Percentiles rank a stretch among this genome's conserved stretches.
These are phyloP conservation scores for Neofusicoccum parvum DNA, from an alignment of 2,329 filamentous ascomycete species.

Conservation along the genomic window DNA sequence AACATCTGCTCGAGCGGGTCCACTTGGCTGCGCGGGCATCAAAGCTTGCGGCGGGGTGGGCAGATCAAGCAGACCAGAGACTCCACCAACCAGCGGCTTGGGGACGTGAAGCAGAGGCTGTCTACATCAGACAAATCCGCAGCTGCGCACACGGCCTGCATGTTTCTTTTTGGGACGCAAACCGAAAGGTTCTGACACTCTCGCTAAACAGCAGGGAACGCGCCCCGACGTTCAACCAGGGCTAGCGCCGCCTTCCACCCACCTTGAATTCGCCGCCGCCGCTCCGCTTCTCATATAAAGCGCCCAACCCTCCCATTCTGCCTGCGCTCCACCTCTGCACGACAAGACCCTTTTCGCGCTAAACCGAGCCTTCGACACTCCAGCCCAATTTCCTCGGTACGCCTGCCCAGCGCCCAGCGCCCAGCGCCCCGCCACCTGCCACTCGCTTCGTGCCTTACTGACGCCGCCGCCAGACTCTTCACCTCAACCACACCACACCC, in stretches of 20 bases:
- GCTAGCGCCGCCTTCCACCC: conserved; percentile 17
- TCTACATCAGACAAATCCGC: conserved; percentile 16
- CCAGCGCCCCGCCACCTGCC: background rate
- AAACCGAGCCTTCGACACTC: background rate
- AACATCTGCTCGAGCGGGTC: conserved; percentile 19
- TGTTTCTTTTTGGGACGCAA: conserved; percentile 19
- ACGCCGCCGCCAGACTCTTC: conserved; percentile 18
- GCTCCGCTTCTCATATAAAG: conserved; percentile 14
- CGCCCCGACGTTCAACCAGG: conserved; percentile 9
- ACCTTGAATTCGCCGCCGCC: conserved; percentile 16
- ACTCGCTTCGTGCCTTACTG: background rate
- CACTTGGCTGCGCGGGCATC: conserved; percentile 20
- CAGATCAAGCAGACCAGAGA: conserved; percentile 6
- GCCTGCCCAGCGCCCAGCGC: background rate
- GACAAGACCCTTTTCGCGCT: background rate
- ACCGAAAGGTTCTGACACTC: background rate
- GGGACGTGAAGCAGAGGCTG: background rate
- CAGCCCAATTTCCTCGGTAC: background rate
- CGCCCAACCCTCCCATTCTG: background rate
- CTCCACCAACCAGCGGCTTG: conserved; percentile 12
- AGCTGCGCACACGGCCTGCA: conserved; percentile 15
- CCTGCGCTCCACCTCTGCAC: conserved; percentile 11
- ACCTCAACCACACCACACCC: conserved; percentile 4
- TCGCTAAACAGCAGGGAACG: conserved; percentile 8
- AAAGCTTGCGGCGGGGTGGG: conserved; percentile 16